Conservation (phyloP, 768 basidiomycete species). For the Termitomyces sp. region DNA sequence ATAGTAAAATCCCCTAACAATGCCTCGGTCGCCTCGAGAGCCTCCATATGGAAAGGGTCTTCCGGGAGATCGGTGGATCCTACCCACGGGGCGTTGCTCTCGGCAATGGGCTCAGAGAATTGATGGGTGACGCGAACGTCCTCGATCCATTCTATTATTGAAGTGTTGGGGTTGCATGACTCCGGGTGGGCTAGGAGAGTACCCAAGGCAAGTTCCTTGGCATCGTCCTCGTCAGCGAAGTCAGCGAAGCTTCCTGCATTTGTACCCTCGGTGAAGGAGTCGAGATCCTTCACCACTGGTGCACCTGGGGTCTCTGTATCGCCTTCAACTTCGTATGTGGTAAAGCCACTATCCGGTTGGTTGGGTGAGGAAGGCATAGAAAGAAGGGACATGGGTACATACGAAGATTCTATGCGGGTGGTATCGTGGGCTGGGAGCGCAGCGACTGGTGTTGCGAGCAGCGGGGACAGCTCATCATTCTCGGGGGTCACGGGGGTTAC, state of each 20-base stretch:
- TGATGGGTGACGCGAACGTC: constrained; percentile 19
- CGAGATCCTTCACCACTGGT: constrained; percentile 48
- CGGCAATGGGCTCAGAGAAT: constrained; percentile 12
- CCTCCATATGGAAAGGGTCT: constrained; percentile 6
- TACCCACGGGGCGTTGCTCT: constrained; percentile 9
- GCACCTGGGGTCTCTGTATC: constrained; percentile 31
- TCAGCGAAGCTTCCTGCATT: constrained; percentile 44
- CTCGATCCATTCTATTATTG: constrained; percentile 40
- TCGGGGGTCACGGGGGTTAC: background rate
- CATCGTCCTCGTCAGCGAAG: constrained; percentile 29
- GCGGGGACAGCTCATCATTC: background rate
- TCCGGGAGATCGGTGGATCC: constrained; percentile 11
- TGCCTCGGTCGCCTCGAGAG: constrained; percentile 9
- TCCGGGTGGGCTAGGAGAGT: constrained; percentile 27
- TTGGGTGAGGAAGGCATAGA: background rate
- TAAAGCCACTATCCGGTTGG: constrained; percentile 7
- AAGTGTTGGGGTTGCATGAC: constrained; percentile 18
- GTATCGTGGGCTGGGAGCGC: constrained; percentile 1
- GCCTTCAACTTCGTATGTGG: constrained; percentile 2
- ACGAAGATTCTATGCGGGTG: constrained; percentile 11
- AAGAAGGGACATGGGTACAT: constrained; percentile 8
- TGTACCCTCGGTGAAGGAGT: constrained; percentile 57
- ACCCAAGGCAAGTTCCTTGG: constrained; percentile 24
- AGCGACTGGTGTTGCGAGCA: constrained; percentile 8
- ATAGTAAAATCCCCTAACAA: constrained; percentile 8